A percentile compares a stretch with the other conserved stretches of the same genome.
phyloP scores from a whole-genome alignment of 2,329 filamentous ascomycete genomes.

The Bipolaris bicolor region DNA sequence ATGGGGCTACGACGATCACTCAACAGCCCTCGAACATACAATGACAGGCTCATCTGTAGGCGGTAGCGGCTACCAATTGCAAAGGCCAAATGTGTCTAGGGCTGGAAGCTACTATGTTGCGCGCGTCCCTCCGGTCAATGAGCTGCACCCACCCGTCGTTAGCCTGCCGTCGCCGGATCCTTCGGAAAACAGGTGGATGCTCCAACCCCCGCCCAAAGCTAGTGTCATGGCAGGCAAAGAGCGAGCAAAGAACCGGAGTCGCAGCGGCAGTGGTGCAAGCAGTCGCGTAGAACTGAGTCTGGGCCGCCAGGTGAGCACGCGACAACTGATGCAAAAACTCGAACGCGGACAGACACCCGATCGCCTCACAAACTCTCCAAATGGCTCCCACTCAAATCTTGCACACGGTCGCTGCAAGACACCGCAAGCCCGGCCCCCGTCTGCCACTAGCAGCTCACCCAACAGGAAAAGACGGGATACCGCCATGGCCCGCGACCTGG shows the following conservation, averaged over 20 bases:
- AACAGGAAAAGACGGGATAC: conserved; percentile 40
- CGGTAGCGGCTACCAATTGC: conserved; percentile 25
- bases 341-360: conserved; percentile 46
- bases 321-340: conserved; percentile 45
- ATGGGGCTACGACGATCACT: conserved; percentile 69
- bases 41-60: conserved; percentile 42
- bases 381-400: conserved; percentile 43
- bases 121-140: conserved; percentile 76
- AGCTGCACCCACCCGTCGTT: conserved; percentile 83
- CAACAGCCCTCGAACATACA: conserved; percentile 40
- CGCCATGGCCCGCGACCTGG: conserved; percentile 23
- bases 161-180: conserved; percentile 72
- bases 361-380: conserved; percentile 43
- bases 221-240: conserved; percentile 90
- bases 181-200: conserved; percentile 85
- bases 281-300: conserved; percentile 49
- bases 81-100: conserved; percentile 37
- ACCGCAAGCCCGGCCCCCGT: conserved; percentile 36
- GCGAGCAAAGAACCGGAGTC: conserved; percentile 65
- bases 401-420: conserved; percentile 41
- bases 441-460: conserved; percentile 39
- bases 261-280: conserved; percentile 56
- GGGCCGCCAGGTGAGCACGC: conserved; percentile 49
- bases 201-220: conserved; percentile 87
- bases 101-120: conserved; percentile 48